These are phyloP conservation scores for Metarhizium robertsii DNA, from an alignment of 2,329 filamentous ascomycete species.

Conservation along the genomic window DNA sequence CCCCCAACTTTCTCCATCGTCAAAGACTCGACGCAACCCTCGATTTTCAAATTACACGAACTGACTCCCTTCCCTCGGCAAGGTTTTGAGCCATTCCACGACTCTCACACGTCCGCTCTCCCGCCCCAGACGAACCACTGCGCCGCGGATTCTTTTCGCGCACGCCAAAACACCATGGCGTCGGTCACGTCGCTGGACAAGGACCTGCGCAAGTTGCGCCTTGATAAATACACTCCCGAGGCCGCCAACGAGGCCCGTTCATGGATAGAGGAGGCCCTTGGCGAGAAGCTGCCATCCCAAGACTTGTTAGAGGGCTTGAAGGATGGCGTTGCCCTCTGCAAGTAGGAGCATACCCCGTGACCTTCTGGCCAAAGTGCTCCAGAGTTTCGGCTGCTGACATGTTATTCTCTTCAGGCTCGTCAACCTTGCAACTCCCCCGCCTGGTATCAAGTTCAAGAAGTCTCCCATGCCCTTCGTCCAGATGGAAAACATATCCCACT, in stretches of 20 bases:
- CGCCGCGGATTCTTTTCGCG: no score
- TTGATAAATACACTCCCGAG: constrained; percentile 85
- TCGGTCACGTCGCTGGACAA: constrained; percentile 90
- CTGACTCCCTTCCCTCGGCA: no score
- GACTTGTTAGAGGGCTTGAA: constrained; percentile 82
- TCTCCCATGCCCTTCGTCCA: constrained; percentile 97
- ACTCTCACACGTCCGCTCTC: no score
- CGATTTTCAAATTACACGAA: no score
- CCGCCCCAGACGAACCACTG: no score
- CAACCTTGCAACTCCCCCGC: constrained; percentile 68
- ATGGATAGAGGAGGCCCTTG: constrained; percentile 80
- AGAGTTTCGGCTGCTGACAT: not conserved
- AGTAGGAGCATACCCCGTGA: constrained; percentile 42
- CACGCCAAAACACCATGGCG: constrained; percentile 52
- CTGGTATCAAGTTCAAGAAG: constrained; percentile 80
- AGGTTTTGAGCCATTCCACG: no score
- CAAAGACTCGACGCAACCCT: no score
- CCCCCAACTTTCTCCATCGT: no score
- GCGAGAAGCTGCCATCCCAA: constrained; percentile 58
- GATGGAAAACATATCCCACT: constrained; percentile 99
- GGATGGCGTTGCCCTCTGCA: constrained; percentile 89
- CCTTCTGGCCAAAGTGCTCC: not conserved
- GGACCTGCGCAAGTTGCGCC: constrained; percentile 86
- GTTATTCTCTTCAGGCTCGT: constrained; percentile 51
- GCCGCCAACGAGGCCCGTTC: constrained; percentile 74